These are phyloP conservation scores for Geotrichum reessii DNA, from an alignment of 1,139 yeast species.

Conservation along the genomic window DNA sequence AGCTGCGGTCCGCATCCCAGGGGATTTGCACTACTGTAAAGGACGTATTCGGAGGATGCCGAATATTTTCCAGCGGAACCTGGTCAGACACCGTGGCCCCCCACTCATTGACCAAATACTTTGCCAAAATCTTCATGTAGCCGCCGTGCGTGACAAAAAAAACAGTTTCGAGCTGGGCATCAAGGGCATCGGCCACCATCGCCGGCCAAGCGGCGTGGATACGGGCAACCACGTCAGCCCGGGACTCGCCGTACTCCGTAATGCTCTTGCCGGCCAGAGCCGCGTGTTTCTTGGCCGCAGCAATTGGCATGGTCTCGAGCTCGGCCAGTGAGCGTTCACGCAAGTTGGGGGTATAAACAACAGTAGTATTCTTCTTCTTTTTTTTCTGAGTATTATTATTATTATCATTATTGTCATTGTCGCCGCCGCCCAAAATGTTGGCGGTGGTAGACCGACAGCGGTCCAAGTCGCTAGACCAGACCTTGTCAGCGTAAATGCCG, in stretches of 20 bases:
- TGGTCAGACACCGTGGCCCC: not conserved
- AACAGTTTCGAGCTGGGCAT: conserved; percentile 43
- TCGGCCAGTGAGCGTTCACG: conserved; percentile 81
- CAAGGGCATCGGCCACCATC: conserved; percentile 40
- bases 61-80: conserved; percentile 1
- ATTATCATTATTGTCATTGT: conserved; percentile 19
- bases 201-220: conserved; percentile 46
- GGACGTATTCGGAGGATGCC: conserved; percentile 12
- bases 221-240: conserved; percentile 45
- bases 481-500: conserved; percentile 12
- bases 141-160: conserved; percentile 83
- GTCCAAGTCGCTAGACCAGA: conserved; percentile 32
- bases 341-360: conserved; percentile 39
- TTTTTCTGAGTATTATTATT: no score
- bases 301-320: conserved; percentile 66
- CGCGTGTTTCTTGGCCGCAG: conserved; percentile 59
- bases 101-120: conserved; percentile 6
- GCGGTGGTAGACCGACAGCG: conserved; percentile 25
- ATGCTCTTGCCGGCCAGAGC: conserved; percentile 43
- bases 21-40: conserved; percentile 10
- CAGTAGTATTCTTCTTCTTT: conserved; percentile 1
- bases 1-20: not conserved
- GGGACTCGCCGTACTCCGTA: conserved; percentile 53
- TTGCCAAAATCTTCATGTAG: conserved; percentile 43
- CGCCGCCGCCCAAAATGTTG: conserved; percentile 4